A percentile compares a stretch with the other conserved stretches of the same genome.
Conservation (phyloP, 2,329 filamentous ascomycete genomes). For the Lachnellula hyalina region DNA sequence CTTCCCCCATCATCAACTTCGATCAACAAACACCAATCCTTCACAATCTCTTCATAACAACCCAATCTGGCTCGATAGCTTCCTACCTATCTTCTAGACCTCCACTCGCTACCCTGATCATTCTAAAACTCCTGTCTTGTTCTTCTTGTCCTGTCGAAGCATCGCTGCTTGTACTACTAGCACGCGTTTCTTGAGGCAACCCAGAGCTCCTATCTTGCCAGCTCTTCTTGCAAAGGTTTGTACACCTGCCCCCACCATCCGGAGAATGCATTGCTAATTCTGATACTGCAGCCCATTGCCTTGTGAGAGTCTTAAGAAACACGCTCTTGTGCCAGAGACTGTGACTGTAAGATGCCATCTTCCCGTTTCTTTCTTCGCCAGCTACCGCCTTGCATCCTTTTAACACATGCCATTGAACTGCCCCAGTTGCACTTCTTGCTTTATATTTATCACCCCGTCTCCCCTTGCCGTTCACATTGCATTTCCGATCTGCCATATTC, state of each 20-base stretch:
- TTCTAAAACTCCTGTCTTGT: slow-evolving; percentile 19
- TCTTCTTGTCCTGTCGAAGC: slow-evolving; percentile 2
- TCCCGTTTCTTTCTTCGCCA: not conserved
- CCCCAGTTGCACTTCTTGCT: not conserved
- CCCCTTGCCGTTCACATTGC: not conserved
- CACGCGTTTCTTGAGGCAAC: slow-evolving; percentile 7
- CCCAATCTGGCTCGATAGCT: slow-evolving; percentile 33
- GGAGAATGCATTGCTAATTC: slow-evolving; percentile 11
- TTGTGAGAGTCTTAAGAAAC: slow-evolving; percentile 8
- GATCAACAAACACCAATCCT: slow-evolving; percentile 21
- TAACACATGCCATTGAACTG: not conserved
- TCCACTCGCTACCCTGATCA: slow-evolving; percentile 28
- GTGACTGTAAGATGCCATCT: slow-evolving; percentile 20
- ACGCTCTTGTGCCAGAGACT: slow-evolving; percentile 18
- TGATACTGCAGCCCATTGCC: slow-evolving; percentile 14
- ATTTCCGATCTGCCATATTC: not conserved
- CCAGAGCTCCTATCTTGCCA: slow-evolving; percentile 4
- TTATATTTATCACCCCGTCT: not conserved
- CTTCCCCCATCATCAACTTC: slow-evolving; percentile 7
- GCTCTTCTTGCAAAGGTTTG: slow-evolving; percentile 19
- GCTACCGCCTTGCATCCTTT: not conserved
- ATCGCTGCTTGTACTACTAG: slow-evolving; percentile 9
- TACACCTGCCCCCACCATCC: not conserved
- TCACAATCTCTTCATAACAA: slow-evolving; percentile 28
- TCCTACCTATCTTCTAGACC: slow-evolving; percentile 34